Conservation (phyloP, 306 rosid genomes). For the Lathyrus tuberosus region DNA sequence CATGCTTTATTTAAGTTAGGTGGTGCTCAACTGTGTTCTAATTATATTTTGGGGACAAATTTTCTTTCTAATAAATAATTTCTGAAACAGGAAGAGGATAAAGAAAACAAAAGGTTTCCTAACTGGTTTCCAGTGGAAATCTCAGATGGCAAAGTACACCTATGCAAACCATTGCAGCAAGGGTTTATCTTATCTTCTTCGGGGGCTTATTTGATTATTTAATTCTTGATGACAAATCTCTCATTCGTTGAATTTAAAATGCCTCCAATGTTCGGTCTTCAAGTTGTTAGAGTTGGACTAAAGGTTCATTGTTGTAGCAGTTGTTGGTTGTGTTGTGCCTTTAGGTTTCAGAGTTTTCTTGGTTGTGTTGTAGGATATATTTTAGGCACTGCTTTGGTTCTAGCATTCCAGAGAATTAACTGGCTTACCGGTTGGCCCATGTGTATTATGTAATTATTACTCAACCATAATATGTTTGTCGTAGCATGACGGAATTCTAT, state of each 20-base stretch:
- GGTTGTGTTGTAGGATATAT: slow-evolving; percentile 22
- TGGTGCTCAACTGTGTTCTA: background rate
- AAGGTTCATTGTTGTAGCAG: slow-evolving; percentile 36
- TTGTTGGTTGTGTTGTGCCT: slow-evolving; percentile 24
- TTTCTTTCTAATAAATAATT: slow-evolving; percentile 12
- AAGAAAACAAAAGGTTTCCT: slow-evolving; percentile 19
- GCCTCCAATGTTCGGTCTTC: slow-evolving; percentile 39
- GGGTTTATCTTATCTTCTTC: slow-evolving; percentile 28
- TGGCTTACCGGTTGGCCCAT: background rate
- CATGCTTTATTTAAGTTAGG: slow-evolving; percentile 17
- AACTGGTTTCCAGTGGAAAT: background rate
- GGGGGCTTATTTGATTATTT: slow-evolving; percentile 32
- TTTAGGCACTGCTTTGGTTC: slow-evolving; percentile 22
- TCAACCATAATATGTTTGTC: slow-evolving; percentile 7
- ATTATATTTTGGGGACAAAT: slow-evolving; percentile 14
- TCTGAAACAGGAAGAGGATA: slow-evolving; percentile 27
- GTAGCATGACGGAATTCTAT: slow-evolving; percentile 9
- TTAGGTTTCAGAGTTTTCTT: slow-evolving; percentile 20
- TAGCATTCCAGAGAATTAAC: slow-evolving; percentile 19
- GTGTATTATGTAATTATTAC: slow-evolving; percentile 15
- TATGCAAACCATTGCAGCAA: slow-evolving; percentile 20
- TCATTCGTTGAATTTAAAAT: slow-evolving; percentile 32
- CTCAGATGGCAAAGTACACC: slow-evolving; percentile 17
- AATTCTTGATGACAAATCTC: slow-evolving; percentile 33
- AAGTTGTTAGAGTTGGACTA: slow-evolving; percentile 39